A percentile compares a stretch with the other conserved stretches of the same genome.
Evolutionary conservation across 495 filamentous ascomycete species (phyloP).

Genomic region (Delitschia confertaspora): DNA sequence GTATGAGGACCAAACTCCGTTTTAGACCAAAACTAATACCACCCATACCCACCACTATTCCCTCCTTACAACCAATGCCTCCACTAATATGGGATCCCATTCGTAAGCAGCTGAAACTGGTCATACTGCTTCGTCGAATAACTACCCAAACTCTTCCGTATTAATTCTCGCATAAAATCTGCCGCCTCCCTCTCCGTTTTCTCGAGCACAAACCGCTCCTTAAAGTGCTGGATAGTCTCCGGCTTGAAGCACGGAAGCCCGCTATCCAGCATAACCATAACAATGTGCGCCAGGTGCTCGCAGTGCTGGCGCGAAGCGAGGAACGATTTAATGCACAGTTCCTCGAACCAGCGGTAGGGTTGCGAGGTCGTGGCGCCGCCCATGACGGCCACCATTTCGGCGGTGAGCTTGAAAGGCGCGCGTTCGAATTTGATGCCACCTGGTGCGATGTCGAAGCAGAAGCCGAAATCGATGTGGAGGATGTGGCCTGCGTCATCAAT

Average conservation of each 20-base stretch:
- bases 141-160: slow-evolving; percentile 79
- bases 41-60: background rate
- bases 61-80: background rate
- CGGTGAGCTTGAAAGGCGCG: slow-evolving; percentile 94
- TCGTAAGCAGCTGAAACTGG: slow-evolving; percentile 92
- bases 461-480: slow-evolving; percentile 98
- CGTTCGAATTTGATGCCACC: slow-evolving; percentile 95
- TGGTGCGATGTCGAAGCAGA: slow-evolving; percentile 98
- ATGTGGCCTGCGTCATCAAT: slow-evolving; percentile 94
- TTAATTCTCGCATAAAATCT: slow-evolving; percentile 80
- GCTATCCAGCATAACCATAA: slow-evolving; percentile 90
- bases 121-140: slow-evolving; percentile 90
- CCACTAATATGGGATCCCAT: slow-evolving; percentile 85
- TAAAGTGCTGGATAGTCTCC: slow-evolving; percentile 85
- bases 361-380: slow-evolving; percentile 75
- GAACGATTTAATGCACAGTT: slow-evolving; percentile 91
- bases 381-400: slow-evolving; percentile 98
- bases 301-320: slow-evolving; percentile 79
- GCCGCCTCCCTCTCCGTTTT: slow-evolving; percentile 91
- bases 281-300: slow-evolving; percentile 79
- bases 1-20: too few species aligned
- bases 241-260: slow-evolving; percentile 98
- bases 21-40: background rate
- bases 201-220: slow-evolving; percentile 85
- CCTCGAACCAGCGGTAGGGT: slow-evolving; percentile 91